These are phyloP conservation scores for Tolypocladium capitatum DNA, from an alignment of 2,329 filamentous ascomycete species.

Conservation along the genomic window DNA sequence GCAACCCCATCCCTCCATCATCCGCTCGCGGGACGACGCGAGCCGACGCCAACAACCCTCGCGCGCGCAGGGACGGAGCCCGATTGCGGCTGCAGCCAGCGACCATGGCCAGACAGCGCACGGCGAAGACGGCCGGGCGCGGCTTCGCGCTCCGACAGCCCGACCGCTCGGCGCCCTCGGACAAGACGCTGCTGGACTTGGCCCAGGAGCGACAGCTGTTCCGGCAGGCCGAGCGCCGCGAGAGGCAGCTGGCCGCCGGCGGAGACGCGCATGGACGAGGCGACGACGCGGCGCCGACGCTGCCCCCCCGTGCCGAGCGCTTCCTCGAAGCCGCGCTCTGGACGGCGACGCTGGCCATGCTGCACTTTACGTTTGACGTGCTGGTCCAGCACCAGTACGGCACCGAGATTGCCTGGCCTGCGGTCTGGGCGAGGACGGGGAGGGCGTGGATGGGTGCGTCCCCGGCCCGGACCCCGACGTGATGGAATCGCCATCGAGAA, in stretches of 20 bases:
- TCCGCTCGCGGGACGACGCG: no score
- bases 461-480: not conserved
- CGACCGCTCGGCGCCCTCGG: conserved; percentile 46
- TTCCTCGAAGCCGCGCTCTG: conserved; percentile 44
- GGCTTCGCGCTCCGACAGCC: conserved; percentile 55
- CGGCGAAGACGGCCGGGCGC: conserved; percentile 30
- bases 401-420: conserved; percentile 47
- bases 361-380: conserved; percentile 69
- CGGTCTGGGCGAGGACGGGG: conserved; percentile 37
- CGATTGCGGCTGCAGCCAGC: not conserved
- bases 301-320: conserved; percentile 35
- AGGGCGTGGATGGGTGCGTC: conserved; percentile 38
- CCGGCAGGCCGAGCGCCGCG: conserved; percentile 28
- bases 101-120: conserved; percentile 36
- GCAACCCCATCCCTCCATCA: not conserved
- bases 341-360: conserved; percentile 49
- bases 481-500: not conserved
- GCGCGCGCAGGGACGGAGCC: no score
- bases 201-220: conserved; percentile 52
- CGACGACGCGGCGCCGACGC: conserved; percentile 11
- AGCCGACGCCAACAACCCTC: not conserved
- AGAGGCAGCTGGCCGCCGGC: conserved; percentile 17
- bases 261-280: conserved; percentile 14
- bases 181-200: conserved; percentile 60
- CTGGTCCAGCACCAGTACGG: conserved; percentile 69